Conservation (phyloP, 179 eudicot species). For the Gypsophila paniculata region DNA sequence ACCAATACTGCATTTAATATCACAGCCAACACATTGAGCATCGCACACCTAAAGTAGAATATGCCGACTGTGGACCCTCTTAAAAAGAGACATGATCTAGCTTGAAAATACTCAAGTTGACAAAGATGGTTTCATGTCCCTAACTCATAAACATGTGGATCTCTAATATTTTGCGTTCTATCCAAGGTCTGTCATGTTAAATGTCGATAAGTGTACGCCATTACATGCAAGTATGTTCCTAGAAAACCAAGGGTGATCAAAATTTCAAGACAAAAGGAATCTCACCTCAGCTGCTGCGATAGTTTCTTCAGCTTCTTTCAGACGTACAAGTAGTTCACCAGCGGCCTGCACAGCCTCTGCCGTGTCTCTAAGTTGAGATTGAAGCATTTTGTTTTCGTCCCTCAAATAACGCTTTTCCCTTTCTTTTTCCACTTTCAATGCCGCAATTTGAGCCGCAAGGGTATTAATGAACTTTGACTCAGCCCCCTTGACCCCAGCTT, state of each 20-base stretch:
- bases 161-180: too few relatives aligned
- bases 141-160: neutral
- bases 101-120: neutral
- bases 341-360: conserved; percentile 99
- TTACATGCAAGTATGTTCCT: neutral
- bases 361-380: conserved; percentile 89
- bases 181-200: too few relatives aligned
- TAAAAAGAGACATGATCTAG: neutral
- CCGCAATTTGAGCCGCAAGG: conserved; percentile 85
- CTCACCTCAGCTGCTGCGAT: conserved; percentile 77
- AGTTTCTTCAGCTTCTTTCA: conserved; percentile 93
- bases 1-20: neutral
- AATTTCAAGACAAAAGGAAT: neutral
- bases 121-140: too few relatives aligned
- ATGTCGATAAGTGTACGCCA: neutral
- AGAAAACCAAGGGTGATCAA: neutral
- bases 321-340: conserved; percentile 89
- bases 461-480: conserved; percentile 86
- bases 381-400: conserved; percentile 83
- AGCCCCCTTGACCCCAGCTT: conserved; percentile 77
- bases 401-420: conserved; percentile 68
- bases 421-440: conserved; percentile 77
- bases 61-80: too few relatives aligned
- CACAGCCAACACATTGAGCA: neutral
- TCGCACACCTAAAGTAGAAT: neutral